Base-by-base conservation (phyloP, 1,139 yeast species). In the Sugiyamaella grinbergsii region DNA sequence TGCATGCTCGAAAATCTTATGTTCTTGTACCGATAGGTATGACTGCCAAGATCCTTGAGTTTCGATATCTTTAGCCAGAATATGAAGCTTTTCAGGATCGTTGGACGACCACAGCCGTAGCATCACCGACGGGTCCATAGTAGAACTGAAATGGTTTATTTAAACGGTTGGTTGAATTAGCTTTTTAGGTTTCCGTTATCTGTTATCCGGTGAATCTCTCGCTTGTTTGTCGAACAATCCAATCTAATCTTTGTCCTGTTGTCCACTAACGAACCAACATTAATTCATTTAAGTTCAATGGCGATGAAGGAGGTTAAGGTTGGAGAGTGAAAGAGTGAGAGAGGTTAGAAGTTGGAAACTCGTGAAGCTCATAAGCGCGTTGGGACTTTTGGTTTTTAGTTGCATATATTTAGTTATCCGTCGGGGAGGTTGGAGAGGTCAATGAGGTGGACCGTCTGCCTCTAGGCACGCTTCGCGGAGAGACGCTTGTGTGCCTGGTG, bases 1-100 rank as follows among this genome's bases (percentile, higher is more conserved):
- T 4, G 71, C 73, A 41, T 56, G 56, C 41, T 59, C 61, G 50
- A 71, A 70, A 20, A 71, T 49, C 42, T 62, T 64, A 52, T 72
- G 74, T 55, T 72, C 76, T 40, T 63, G 67, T 7, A 62, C 61
- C 15, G 70, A 60, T 40, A 72, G 56, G 51, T 68, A 71, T 28
- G 73, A 69, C 23, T 66, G 58, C 76, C 77, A 73, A 11, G 62
- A 55, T 6, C 68, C 75, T 29, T 65, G 64, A 2, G 60, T 54
- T 44, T 72, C 71, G 31, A 73, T 65, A 48, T 69, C 70, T 22
- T 56, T 59, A 11, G 76, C 76, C 18, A 72, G 60, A 39, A 56
- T 61, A 44, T 62, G 61, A 42, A 72, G 62, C 38, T 66, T 64
- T 43, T 55, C 62, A 8, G 71, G 62, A 54, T 69, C 62, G 48